phyloP scores from a whole-genome alignment of 2,329 filamentous ascomycete species.

The Taxawa tesnikishii region DNA sequence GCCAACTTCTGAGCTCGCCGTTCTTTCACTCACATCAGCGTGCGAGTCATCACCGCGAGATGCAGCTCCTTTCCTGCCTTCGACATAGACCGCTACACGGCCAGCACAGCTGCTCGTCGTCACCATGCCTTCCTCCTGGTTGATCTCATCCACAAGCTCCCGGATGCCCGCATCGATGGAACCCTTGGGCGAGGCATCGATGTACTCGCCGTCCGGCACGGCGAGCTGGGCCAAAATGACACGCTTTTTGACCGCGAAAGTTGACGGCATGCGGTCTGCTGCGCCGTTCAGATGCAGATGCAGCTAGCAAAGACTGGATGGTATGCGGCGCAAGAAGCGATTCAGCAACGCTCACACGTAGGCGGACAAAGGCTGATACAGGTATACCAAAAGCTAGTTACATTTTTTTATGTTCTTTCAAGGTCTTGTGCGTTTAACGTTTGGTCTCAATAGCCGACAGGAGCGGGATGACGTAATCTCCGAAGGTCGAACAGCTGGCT shows the following conservation, averaged over 20 bases:
- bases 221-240: slow-evolving; percentile 61
- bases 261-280: slow-evolving; percentile 8
- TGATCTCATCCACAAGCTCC: slow-evolving; percentile 67
- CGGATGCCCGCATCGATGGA: slow-evolving; percentile 70
- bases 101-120: slow-evolving; percentile 93
- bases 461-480: too few relatives aligned
- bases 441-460: too few relatives aligned
- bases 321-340: too few relatives aligned
- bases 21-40: slow-evolving; percentile 11
- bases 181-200: slow-evolving; percentile 80
- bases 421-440: too few relatives aligned
- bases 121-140: slow-evolving; percentile 59
- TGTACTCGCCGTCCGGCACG: slow-evolving; percentile 57
- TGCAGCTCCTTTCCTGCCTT: slow-evolving; percentile 42
- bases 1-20: slow-evolving; percentile 48
- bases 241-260: slow-evolving; percentile 46
- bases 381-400: too few relatives aligned
- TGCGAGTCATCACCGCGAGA: slow-evolving; percentile 2
- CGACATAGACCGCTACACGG: slow-evolving; percentile 74
- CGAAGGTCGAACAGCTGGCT: too few relatives aligned
- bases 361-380: too few relatives aligned
- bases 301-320: too few relatives aligned
- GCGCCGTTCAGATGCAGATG: too few relatives aligned
- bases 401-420: too few relatives aligned
- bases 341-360: too few relatives aligned